Conservation (phyloP, 805 yeast genomes). For the Nakazawaea anatomiae region DNA sequence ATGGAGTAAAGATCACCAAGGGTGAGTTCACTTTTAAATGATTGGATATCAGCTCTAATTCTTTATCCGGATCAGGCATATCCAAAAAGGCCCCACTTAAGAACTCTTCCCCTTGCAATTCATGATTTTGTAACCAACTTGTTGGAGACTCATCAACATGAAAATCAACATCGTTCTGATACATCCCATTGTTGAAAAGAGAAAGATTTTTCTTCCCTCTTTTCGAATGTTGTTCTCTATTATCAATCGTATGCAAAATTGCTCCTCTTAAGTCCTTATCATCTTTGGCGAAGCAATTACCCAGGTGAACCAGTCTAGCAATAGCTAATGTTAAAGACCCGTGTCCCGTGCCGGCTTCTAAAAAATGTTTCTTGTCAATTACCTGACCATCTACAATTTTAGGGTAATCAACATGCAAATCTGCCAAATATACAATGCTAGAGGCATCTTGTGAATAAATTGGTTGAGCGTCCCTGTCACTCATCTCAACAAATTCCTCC, state of each 20-base stretch:
- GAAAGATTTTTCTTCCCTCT: slow-evolving; percentile 34
- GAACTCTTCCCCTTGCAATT: slow-evolving; percentile 15
- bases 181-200: slow-evolving; percentile 37
- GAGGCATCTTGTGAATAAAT: slow-evolving; percentile 45
- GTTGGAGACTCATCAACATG: slow-evolving; percentile 35
- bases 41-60: slow-evolving; percentile 26
- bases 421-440: slow-evolving; percentile 39
- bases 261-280: slow-evolving; percentile 31
- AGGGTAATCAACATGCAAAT: slow-evolving; percentile 38
- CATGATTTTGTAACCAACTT: slow-evolving; percentile 27
- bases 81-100: slow-evolving; percentile 41
- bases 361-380: slow-evolving; percentile 15
- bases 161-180: slow-evolving; percentile 38
- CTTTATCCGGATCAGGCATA: slow-evolving; percentile 36
- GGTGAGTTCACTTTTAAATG: slow-evolving; percentile 35
- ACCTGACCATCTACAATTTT: slow-evolving; percentile 21
- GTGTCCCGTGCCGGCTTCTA: slow-evolving; percentile 54
- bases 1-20: slow-evolving; percentile 39
- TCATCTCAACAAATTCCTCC: slow-evolving; percentile 39
- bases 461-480: slow-evolving; percentile 42
- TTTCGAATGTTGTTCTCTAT: slow-evolving; percentile 30
- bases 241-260: slow-evolving; percentile 39
- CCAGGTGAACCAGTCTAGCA: slow-evolving; percentile 35
- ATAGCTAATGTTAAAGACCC: slow-evolving; percentile 44
- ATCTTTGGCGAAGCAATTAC: slow-evolving; percentile 30